Conservation (phyloP, 805 yeast genomes). For the Wickerhamiella sergipiensis region DNA sequence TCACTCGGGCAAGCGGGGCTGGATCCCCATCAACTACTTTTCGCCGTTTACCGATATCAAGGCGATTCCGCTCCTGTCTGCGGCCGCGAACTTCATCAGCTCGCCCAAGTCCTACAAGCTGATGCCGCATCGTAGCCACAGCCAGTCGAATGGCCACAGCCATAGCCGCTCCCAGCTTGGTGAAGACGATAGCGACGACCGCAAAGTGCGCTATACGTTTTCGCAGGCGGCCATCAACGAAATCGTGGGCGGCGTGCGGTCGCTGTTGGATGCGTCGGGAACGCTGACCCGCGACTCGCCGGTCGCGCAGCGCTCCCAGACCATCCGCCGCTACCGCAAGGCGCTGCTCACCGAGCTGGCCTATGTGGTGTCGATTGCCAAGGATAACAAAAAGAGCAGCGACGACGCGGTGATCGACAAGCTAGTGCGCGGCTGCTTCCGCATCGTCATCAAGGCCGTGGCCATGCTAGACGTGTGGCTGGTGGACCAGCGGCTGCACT, state of each 20-base stretch:
- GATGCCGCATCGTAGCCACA: not conserved
- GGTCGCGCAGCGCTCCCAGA: constrained; percentile 19
- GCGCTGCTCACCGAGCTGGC: constrained; percentile 28
- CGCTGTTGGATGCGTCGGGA: constrained; percentile 23
- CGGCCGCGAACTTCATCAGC: constrained; percentile 24
- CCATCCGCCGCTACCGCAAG: constrained; percentile 24
- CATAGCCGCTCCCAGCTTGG: not conserved
- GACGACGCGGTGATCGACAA: constrained; percentile 22
- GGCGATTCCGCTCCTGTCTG: constrained; percentile 26
- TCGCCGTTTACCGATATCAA: constrained; percentile 24
- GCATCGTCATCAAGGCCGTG: constrained; percentile 23
- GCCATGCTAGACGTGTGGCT: constrained; percentile 22
- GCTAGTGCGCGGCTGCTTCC: constrained; percentile 21
- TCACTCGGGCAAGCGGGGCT: constrained; percentile 26
- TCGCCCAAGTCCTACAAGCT: constrained; percentile 22
- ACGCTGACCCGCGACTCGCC: constrained; percentile 24
- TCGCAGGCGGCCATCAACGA: constrained; percentile 26
- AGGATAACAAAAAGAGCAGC: constrained; percentile 21
- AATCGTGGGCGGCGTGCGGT: constrained; percentile 27
- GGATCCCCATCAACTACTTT: constrained; percentile 32
- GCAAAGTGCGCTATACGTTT: constrained; percentile 16
- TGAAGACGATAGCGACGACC: not conserved
- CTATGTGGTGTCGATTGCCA: constrained; percentile 26
- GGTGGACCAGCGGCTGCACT: constrained; percentile 11
- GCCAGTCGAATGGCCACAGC: no score